Conservation (phyloP, 1,139 yeast species). For the Pichia sp. region DNA sequence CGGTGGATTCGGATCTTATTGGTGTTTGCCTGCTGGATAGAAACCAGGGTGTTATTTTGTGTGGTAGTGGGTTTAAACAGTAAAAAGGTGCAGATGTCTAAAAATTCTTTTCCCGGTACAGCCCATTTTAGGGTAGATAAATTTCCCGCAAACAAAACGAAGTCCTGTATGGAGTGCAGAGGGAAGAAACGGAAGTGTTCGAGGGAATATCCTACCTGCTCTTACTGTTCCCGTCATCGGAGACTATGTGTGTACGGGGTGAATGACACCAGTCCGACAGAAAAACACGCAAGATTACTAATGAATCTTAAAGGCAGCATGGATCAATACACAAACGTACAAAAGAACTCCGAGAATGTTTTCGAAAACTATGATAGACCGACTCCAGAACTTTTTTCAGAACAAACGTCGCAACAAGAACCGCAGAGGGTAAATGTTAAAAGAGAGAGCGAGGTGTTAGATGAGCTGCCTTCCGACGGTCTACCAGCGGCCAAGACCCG, state of each 20-base stretch:
- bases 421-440: neutral
- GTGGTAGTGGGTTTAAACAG: too few species aligned
- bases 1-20: too few species aligned
- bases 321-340: neutral
- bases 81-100: neutral
- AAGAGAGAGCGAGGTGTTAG: neutral
- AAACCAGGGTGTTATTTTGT: too few species aligned
- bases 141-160: constrained; percentile 14
- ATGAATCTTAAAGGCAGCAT: constrained; percentile 6
- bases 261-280: constrained; percentile 1
- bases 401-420: too few species aligned
- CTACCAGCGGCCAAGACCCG: neutral
- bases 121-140: constrained; percentile 12
- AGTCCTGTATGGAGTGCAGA: constrained; percentile 22
- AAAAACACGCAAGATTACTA: constrained; percentile 14
- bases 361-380: neutral
- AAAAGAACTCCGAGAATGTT: neutral
- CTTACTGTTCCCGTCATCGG: constrained; percentile 17
- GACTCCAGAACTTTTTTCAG: neutral
- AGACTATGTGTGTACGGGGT: constrained; percentile 14
- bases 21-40: too few species aligned
- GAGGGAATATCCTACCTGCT: constrained; percentile 20
- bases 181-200: constrained; percentile 21
- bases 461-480: neutral
- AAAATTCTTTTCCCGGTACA: neutral